Percentiles rank a stretch among this genome's conserved stretches.
phyloP scores from a whole-genome alignment of 2,329 filamentous ascomycete genomes.

The Penicillium sp. region DNA sequence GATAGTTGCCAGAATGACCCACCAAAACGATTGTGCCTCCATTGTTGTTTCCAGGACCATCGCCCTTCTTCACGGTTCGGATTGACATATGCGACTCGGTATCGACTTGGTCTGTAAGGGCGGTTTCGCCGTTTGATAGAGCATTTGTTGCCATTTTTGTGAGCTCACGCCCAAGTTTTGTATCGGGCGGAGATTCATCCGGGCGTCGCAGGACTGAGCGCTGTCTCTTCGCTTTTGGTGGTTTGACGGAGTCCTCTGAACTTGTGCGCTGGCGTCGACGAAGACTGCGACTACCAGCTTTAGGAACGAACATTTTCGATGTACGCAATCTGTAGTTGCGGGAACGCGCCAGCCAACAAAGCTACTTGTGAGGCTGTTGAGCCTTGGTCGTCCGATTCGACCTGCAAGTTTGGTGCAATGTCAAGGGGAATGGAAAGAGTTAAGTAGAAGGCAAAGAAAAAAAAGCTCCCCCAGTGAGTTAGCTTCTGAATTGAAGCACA shows the following conservation, averaged over 20 bases:
- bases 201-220: slow-evolving; percentile 43
- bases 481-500: slow-evolving; percentile 10
- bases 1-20: slow-evolving; percentile 5
- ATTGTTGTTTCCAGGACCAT: slow-evolving; percentile 30
- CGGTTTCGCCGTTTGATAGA: slow-evolving; percentile 12
- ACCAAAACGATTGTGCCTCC: slow-evolving; percentile 40
- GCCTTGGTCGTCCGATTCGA: background rate
- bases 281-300: slow-evolving; percentile 35
- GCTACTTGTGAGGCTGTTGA: slow-evolving; percentile 2
- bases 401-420: slow-evolving; percentile 1
- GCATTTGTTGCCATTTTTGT: slow-evolving; percentile 14
- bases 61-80: slow-evolving; percentile 38
- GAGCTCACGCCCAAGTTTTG: slow-evolving; percentile 20
- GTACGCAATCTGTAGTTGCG: background rate
- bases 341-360: slow-evolving; percentile 7
- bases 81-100: slow-evolving; percentile 35
- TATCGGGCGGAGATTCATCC: slow-evolving; percentile 28
- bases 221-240: slow-evolving; percentile 47
- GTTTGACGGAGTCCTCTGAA: slow-evolving; percentile 46
- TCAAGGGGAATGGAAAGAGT: background rate
- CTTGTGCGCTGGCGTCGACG: slow-evolving; percentile 41
- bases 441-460: background rate
- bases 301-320: slow-evolving; percentile 40
- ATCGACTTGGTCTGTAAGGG: slow-evolving; percentile 18
- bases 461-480: slow-evolving; percentile 1